Base-by-base conservation (phyloP, 805 yeast genomes). In the Vanderwaltozyma tropicalis region DNA sequence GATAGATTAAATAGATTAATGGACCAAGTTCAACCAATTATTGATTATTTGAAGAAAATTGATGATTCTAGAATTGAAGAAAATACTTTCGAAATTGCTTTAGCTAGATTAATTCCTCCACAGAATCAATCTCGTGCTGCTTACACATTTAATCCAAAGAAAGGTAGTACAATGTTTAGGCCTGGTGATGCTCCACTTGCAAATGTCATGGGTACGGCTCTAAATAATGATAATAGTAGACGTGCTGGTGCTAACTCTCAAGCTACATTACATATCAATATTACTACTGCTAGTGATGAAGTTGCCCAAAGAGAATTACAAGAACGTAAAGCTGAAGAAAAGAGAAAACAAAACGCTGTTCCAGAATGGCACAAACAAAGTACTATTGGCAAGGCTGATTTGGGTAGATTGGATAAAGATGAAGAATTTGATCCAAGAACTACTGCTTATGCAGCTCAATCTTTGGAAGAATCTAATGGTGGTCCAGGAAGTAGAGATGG, bases 291-390 rank as follows among this genome's bases (percentile, higher is more conserved):
- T 14, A 82, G 78, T 49, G 96, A 85, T 59, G 94, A 84, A 51
- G 76, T 76, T 43, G 69, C 72, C 47, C 78, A 72, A 54, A 72
- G 76, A 48, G 87, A 79, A 60, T 71, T 71, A 49, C 71, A 67
- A 53, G 78, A 77, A 48, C 66, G 74, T 53, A 80, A 82, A 57
- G 61, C 77, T 67, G 66, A 78, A 72, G 70, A 76, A 74, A 59
- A 79, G 72, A 59, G 88, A 59, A 80, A 82, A 54, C 96, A 89
- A 59, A 92, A 92, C 57, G 96, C 96, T 4, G 69, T 92, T 47
- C 99, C 99, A 7, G 80, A 92, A 21, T 92, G 99, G 99, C 95
- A 92, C 57, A 76, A 81, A 46, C 80, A 80, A 48, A 77, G 89
- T 54, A 88, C 99, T 0, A 89, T 89, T 47, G 95, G 95, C 32